Conservation (phyloP, 768 basidiomycete species). For the Mycena albidolilacea region DNA sequence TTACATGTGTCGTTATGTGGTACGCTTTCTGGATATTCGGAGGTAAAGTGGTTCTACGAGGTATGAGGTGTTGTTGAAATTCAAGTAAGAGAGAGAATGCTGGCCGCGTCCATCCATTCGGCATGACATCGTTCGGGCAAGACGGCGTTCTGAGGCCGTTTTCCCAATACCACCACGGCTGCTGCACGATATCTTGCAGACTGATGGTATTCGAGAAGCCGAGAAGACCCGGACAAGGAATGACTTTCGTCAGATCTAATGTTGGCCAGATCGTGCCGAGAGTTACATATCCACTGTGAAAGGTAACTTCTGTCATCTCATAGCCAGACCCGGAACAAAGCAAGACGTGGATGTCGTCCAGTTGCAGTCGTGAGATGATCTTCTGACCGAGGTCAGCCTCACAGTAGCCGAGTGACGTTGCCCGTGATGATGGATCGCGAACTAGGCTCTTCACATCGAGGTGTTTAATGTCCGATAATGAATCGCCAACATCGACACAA, state of each 20-base stretch:
- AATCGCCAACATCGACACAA: slow-evolving; percentile 20
- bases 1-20: slow-evolving; percentile 10
- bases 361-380: not conserved
- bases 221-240: not conserved
- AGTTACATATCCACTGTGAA: slow-evolving; percentile 6
- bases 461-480: slow-evolving; percentile 10
- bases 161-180: slow-evolving; percentile 12
- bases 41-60: not conserved
- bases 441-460: slow-evolving; percentile 13
- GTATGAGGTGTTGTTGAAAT: not conserved
- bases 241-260: not conserved
- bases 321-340: slow-evolving; percentile 2
- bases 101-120: slow-evolving; percentile 3
- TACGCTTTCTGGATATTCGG: not conserved
- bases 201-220: not conserved
- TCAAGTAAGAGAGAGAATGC: not conserved
- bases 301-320: slow-evolving; percentile 14
- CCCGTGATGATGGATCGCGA: not conserved
- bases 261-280: slow-evolving; percentile 21
- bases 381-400: not conserved
- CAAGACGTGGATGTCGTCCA: slow-evolving; percentile 20
- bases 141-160: not conserved
- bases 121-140: not conserved
- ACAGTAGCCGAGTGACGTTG: slow-evolving; percentile 7
- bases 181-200: not conserved